These are phyloP conservation scores for Penicillium daleae DNA, from an alignment of 495 filamentous ascomycete genomes.

Conservation along the genomic window DNA sequence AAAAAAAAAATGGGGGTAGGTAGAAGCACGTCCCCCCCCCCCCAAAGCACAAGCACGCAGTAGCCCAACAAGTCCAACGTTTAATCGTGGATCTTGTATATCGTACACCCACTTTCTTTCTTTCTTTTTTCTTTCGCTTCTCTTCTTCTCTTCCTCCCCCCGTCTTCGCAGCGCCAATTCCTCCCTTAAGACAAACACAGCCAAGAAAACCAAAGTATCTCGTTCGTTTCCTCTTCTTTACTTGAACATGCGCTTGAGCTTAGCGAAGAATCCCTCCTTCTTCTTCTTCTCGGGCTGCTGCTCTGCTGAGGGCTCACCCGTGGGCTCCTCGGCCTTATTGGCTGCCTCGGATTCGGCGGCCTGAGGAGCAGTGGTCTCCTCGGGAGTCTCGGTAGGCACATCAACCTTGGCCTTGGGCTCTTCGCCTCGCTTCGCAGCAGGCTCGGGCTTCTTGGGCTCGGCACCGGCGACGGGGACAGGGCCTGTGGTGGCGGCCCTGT, in stretches of 20 bases:
- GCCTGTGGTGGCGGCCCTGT: slow-evolving; percentile 24
- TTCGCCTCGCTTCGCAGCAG: slow-evolving; percentile 29
- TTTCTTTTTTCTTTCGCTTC: neutral
- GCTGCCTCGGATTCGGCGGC: slow-evolving; percentile 13
- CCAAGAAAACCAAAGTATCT: neutral
- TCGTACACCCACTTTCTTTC: slow-evolving; percentile 28
- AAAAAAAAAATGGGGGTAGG: slow-evolving; percentile 5
- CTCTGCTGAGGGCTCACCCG: slow-evolving; percentile 18
- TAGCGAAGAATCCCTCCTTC: slow-evolving; percentile 36
- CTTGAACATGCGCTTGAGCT: slow-evolving; percentile 40
- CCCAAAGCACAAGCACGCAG: slow-evolving; percentile 9
- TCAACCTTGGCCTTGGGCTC: slow-evolving; percentile 20
- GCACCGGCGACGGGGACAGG: slow-evolving; percentile 19
- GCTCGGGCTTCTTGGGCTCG: slow-evolving; percentile 34
- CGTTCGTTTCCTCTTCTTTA: slow-evolving; percentile 1
- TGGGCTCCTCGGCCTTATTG: slow-evolving; percentile 18
- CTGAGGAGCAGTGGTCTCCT: slow-evolving; percentile 35
- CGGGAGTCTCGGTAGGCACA: slow-evolving; percentile 44
- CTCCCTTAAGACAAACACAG: neutral
- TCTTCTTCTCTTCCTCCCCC: slow-evolving; percentile 3
- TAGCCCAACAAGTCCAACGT: slow-evolving; percentile 5
- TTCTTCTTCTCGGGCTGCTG: slow-evolving; percentile 32
- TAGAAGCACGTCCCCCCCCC: slow-evolving; percentile 4
- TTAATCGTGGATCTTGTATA: slow-evolving; percentile 14
- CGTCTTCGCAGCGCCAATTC: neutral